These are phyloP conservation scores for Blastobotrys robertii DNA, from an alignment of 805 yeast genomes.

Conservation along the genomic window DNA sequence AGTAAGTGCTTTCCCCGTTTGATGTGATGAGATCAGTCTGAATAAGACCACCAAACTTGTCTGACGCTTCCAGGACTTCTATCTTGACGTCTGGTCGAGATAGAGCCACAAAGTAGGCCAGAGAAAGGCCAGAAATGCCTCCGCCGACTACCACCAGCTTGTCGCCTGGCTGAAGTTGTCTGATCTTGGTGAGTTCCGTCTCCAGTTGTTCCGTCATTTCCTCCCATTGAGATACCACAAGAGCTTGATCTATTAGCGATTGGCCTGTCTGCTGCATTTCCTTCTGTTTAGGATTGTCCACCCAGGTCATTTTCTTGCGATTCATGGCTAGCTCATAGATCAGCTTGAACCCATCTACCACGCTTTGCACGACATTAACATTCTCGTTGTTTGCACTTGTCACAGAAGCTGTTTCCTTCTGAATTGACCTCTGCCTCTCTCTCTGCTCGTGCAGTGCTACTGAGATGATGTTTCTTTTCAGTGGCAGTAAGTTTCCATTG, in stretches of 20 bases:
- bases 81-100: constrained; percentile 71
- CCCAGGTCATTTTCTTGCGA: neutral
- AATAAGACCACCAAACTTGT: constrained; percentile 74
- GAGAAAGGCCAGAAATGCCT: constrained; percentile 76
- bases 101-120: constrained; percentile 37
- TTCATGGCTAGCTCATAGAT: constrained; percentile 1
- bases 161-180: constrained; percentile 23
- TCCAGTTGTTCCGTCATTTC: constrained; percentile 22
- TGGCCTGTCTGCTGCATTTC: neutral
- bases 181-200: constrained; percentile 19
- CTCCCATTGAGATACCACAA: constrained; percentile 18
- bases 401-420: neutral
- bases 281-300: constrained; percentile 2
- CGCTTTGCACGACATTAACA: neutral
- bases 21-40: constrained; percentile 27
- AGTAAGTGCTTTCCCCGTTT: constrained; percentile 23
- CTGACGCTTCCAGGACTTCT: constrained; percentile 47
- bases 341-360: constrained; percentile 1
- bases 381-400: neutral
- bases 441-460: neutral
- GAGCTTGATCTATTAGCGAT: constrained; percentile 1
- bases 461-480: neutral
- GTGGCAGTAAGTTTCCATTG: neutral
- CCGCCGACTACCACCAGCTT: constrained; percentile 72
- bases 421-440: neutral